These are phyloP conservation scores for Linaria vulgaris DNA, from an alignment of 257 asterid species.

Conservation along the genomic window DNA sequence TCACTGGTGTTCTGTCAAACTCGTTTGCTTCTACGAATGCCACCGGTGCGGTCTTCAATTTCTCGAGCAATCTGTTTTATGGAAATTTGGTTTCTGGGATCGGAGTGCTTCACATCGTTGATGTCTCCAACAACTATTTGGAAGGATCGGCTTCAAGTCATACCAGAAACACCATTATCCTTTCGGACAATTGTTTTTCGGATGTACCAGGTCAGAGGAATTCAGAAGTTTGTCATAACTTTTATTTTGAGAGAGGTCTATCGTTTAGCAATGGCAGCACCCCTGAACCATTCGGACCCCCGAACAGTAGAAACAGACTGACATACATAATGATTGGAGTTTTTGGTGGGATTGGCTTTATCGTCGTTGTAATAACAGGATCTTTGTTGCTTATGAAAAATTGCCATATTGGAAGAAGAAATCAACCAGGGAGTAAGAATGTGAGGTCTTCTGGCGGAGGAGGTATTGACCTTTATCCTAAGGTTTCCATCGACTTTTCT, in stretches of 20 bases:
- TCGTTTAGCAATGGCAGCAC: conserved; percentile 2
- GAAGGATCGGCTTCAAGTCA: conserved; percentile 43
- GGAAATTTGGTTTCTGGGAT: conserved; percentile 43
- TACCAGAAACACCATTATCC: background rate
- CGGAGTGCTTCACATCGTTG: conserved; percentile 28
- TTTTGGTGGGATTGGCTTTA: conserved; percentile 56
- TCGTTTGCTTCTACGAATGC: conserved; percentile 20
- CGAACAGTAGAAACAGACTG: conserved; percentile 18
- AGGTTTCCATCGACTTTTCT: conserved; percentile 26
- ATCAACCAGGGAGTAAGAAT: conserved; percentile 20
- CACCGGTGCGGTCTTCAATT: conserved; percentile 41
- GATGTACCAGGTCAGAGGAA: conserved; percentile 37
- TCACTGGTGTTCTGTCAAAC: conserved; percentile 49
- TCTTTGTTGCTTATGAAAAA: conserved; percentile 29
- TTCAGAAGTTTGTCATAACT: conserved; percentile 34
- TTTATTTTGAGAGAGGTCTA: conserved; percentile 40
- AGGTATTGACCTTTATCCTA: conserved; percentile 23
- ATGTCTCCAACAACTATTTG: conserved; percentile 58
- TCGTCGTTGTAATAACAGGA: conserved; percentile 38
- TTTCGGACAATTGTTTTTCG: conserved; percentile 47
- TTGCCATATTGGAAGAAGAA: conserved; percentile 12
- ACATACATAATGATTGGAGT: conserved; percentile 48
- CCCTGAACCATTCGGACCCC: conserved; percentile 4
- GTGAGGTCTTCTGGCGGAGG: conserved; percentile 24
- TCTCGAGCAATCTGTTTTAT: conserved; percentile 57